Evolutionary conservation across 139 green algal genomes (phyloP).

Genomic region (Chlorella ohadii): DNA sequence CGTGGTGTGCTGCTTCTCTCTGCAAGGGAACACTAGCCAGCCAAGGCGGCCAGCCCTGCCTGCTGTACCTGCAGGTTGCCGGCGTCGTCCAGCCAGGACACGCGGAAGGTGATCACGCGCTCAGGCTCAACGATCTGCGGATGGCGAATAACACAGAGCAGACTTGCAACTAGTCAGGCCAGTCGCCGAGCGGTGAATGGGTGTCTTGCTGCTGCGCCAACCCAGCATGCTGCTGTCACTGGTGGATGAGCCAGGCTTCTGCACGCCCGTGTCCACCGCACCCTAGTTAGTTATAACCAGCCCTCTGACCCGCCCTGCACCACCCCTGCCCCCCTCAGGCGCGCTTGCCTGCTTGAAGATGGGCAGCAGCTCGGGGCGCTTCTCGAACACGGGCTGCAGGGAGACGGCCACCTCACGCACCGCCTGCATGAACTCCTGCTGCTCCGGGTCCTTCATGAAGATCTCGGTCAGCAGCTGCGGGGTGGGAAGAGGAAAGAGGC

Average conservation of each 20-base stretch:
- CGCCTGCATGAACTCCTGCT: slow-evolving; percentile 73
- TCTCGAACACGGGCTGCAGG: slow-evolving; percentile 70
- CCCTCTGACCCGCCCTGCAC: too few relatives aligned
- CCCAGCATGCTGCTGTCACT: too few relatives aligned
- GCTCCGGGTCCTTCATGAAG: slow-evolving; percentile 56
- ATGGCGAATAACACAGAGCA: background rate
- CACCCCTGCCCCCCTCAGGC: too few relatives aligned
- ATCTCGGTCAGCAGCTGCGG: slow-evolving; percentile 50
- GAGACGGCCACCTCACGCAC: slow-evolving; percentile 45
- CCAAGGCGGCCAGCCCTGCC: too few relatives aligned
- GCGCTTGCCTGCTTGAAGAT: slow-evolving; percentile 68
- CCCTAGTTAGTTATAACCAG: too few relatives aligned
- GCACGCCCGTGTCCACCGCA: too few relatives aligned
- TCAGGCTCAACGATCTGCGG: slow-evolving; percentile 67
- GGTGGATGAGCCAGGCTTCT: too few relatives aligned
- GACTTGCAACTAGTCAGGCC: background rate
- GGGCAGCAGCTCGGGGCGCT: slow-evolving; percentile 59
- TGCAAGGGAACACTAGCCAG: too few relatives aligned
- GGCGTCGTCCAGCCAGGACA: slow-evolving; percentile 72
- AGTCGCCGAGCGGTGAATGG: too few relatives aligned
- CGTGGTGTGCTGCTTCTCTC: too few relatives aligned
- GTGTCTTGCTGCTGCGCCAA: too few relatives aligned
- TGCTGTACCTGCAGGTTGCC: slow-evolving; percentile 60
- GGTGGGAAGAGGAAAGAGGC: too few relatives aligned
- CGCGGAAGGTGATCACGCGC: slow-evolving; percentile 64